A percentile compares a stretch with the other conserved stretches of the same genome.
These are phyloP conservation scores for Anastatica hierochuntica DNA, from an alignment of 345 rosid genomes.

Conservation along the genomic window DNA sequence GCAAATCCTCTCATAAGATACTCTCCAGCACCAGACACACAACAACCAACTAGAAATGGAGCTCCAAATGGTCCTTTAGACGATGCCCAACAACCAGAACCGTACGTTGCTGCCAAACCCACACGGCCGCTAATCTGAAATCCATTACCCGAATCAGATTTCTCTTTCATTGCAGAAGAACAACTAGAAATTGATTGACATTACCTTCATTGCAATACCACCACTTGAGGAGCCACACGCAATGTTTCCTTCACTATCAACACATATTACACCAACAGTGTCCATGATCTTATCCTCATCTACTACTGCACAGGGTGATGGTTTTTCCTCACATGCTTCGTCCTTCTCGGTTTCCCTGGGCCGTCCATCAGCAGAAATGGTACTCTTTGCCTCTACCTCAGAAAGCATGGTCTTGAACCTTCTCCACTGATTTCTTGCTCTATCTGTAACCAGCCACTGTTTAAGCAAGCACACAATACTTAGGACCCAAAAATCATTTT, in stretches of 20 bases:
- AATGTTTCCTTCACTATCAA: constrained; percentile 70
- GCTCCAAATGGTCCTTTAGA: constrained; percentile 57
- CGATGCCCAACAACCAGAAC: constrained; percentile 97
- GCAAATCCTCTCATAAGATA: constrained; percentile 88
- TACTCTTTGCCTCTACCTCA: constrained; percentile 34
- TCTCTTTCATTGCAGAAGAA: not conserved
- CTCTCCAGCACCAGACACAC: constrained; percentile 92
- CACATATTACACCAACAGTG: constrained; percentile 91
- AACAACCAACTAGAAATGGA: constrained; percentile 67
- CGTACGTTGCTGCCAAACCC: constrained; percentile 86
- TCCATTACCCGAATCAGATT: not conserved
- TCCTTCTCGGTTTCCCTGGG: constrained; percentile 16
- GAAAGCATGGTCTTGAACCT: constrained; percentile 61
- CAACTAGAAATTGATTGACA: not conserved
- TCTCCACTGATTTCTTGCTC: constrained; percentile 70
- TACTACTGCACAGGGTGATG: not conserved
- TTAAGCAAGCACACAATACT: constrained; percentile 6
- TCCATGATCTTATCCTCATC: constrained; percentile 63
- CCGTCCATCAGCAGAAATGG: constrained; percentile 9
- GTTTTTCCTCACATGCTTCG: constrained; percentile 24
- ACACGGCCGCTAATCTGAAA: constrained; percentile 83
- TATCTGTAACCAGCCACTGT: constrained; percentile 84
- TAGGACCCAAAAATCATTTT: not conserved
- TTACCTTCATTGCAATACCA: constrained; percentile 89
- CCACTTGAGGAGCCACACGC: constrained; percentile 94